phyloP scores from a whole-genome alignment of 257 asterid genomes.

The Nicotiana sylvestris region DNA sequence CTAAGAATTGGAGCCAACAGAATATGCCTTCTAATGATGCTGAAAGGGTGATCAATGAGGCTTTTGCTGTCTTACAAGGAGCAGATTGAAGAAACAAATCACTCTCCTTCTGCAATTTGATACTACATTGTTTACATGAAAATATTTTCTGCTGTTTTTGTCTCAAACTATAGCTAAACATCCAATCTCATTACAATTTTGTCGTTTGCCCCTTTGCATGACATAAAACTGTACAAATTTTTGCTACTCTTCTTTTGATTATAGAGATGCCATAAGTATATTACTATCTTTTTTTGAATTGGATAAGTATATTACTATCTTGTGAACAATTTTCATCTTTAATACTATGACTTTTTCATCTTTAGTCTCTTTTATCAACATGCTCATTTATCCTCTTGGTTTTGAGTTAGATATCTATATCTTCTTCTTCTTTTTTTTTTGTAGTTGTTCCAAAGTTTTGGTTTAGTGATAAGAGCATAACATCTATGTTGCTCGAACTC shows the following conservation, averaged over 20 bases:
- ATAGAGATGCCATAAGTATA: constrained; percentile 24
- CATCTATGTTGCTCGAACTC: too few relatives aligned
- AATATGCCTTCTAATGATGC: constrained; percentile 41
- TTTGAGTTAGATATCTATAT: neutral
- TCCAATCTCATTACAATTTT: constrained; percentile 38
- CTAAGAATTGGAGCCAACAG: constrained; percentile 29
- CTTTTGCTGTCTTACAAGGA: constrained; percentile 24
- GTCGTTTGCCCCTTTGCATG: constrained; percentile 30
- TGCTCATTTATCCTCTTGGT: neutral
- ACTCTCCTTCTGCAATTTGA: neutral
- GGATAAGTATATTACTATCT: too few relatives aligned
- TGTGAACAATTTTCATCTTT: neutral
- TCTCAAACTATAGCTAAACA: neutral
- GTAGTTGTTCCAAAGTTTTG: too few relatives aligned
- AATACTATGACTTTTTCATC: neutral
- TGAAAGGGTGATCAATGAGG: constrained; percentile 24
- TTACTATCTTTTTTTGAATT: neutral
- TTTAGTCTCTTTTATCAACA: neutral
- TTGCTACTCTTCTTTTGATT: constrained; percentile 21
- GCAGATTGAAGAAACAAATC: constrained; percentile 20
- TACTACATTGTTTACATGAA: neutral
- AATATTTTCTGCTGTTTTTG: neutral
- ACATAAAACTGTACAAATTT: constrained; percentile 46
- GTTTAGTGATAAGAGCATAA: too few relatives aligned
- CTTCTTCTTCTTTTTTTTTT: too few relatives aligned